Evolutionary conservation across 805 yeast genomes (phyloP), one percentile per base, ranked within the genome.

Genomic region (Starmerella bombicola): DNA sequence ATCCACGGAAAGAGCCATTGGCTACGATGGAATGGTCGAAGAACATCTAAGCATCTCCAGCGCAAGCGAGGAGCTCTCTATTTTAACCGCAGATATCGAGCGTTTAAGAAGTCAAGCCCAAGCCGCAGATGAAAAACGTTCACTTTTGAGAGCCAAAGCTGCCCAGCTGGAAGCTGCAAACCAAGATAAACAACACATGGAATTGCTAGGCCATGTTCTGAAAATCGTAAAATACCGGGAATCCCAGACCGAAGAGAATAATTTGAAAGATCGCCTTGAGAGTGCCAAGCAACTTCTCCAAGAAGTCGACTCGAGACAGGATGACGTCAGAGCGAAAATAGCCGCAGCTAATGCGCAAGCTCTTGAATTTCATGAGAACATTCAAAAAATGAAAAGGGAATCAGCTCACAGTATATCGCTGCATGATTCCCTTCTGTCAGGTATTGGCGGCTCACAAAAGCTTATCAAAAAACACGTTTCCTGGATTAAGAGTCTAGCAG

Each of bases 1-100:
- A 20, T 93, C 83, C 52, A 82, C 94, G 1, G 83, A 85, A 54
- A 64, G 88, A 44, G 84, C 95, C 1, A 71, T 84, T 24, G 82
- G 80, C 4, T 65, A 71, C 37, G 33, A 30, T 2, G 43, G 45
- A 6, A 61, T 86, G 48, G 56, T 74, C 3, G 60, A 59, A 2
- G 67, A 66, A 37, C 93, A 88, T 52, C 68, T 72, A 28, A 52
- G 62, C 22, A 64, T 88, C 35, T 74, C 38, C 19, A 12, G 13
- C 13, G 19, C 33, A 6, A 48, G 42, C 21, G 10, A 12, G 1
- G 37, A 37, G 17, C 35, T 44, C 13, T 30, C 21, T 5, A 37
- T 35, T 2, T 22, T 36, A 4, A 53, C 71, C 26, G 62, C 66
- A 36, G 67, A 62, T 24, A 71, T 68, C 40, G 80, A 55, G 48